phyloP scores from a whole-genome alignment of 768 basidiomycete genomes.

The Aureoboletus auriporus region DNA sequence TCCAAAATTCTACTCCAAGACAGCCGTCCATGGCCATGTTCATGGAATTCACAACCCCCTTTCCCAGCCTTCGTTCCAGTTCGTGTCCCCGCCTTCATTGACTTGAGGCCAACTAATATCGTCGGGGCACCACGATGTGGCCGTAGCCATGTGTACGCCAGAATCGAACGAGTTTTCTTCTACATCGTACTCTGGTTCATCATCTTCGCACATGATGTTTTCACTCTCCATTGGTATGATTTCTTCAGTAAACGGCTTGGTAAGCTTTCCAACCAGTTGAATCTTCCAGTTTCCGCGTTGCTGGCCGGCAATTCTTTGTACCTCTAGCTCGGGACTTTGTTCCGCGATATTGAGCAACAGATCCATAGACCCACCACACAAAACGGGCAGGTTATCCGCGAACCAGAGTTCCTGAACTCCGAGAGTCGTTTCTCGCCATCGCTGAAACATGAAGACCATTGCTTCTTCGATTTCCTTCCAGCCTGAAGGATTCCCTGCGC shows the following conservation, averaged over 20 bases:
- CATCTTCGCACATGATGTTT: conserved; percentile 16
- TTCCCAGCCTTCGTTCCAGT: conserved; percentile 2
- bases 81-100: conserved; percentile 3
- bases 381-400: conserved; percentile 34
- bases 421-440: conserved; percentile 45
- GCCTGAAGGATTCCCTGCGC: conserved; percentile 40
- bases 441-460: conserved; percentile 53
- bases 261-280: conserved; percentile 20
- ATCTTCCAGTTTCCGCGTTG: conserved; percentile 29
- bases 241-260: conserved; percentile 5
- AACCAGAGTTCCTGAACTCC: conserved; percentile 43
- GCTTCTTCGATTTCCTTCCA: conserved; percentile 45
- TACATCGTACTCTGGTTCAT: conserved; percentile 15
- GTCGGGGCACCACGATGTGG: conserved; percentile 3
- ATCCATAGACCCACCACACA: conserved; percentile 34
- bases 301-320: conserved; percentile 17
- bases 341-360: conserved; percentile 24
- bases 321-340: conserved; percentile 20
- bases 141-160: conserved; percentile 19
- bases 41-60: background rate
- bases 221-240: conserved; percentile 7
- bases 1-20: conserved; percentile 1
- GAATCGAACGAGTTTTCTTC: conserved; percentile 26
- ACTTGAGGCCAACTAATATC: conserved; percentile 14
- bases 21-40: background rate